phyloP scores from a whole-genome alignment of 257 asterid genomes.

The Penstemon barbatus region DNA sequence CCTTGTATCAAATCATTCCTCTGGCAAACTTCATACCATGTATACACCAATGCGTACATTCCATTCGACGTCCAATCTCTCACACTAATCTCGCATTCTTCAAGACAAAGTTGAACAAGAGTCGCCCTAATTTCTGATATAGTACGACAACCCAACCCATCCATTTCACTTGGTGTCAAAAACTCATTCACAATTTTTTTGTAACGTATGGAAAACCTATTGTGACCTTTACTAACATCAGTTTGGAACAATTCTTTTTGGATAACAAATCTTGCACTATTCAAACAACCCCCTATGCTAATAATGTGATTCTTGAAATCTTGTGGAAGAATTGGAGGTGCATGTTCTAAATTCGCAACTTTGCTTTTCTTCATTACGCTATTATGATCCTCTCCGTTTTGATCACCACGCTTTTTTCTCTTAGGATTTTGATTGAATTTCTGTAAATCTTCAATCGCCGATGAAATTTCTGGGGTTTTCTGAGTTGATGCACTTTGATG shows the following conservation, averaged over 20 bases:
- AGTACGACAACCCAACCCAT: too few species aligned
- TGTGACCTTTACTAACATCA: not conserved
- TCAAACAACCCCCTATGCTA: not conserved
- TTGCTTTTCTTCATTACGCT: not conserved
- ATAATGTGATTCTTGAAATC: too few species aligned
- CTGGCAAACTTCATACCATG: not conserved
- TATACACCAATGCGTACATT: too few species aligned
- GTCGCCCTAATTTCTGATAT: not conserved
- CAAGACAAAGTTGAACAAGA: not conserved
- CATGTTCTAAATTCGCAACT: not conserved
- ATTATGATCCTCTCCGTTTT: not conserved
- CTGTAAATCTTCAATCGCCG: not conserved
- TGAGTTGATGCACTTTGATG: too few species aligned
- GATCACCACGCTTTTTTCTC: not conserved
- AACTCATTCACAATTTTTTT: too few species aligned
- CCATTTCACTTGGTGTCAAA: too few species aligned
- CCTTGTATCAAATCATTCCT: not conserved
- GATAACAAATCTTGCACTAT: not conserved
- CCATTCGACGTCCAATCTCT: not conserved
- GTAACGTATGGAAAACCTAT: too few species aligned
- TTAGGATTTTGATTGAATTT: not conserved
- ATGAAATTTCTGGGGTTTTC: not conserved
- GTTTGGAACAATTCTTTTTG: not conserved
- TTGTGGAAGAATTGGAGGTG: too few species aligned
- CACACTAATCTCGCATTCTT: constrained; percentile 2